Evolutionary conservation across 148 eudicot genomes (phyloP).

Genomic region (Drosera capensis): DNA sequence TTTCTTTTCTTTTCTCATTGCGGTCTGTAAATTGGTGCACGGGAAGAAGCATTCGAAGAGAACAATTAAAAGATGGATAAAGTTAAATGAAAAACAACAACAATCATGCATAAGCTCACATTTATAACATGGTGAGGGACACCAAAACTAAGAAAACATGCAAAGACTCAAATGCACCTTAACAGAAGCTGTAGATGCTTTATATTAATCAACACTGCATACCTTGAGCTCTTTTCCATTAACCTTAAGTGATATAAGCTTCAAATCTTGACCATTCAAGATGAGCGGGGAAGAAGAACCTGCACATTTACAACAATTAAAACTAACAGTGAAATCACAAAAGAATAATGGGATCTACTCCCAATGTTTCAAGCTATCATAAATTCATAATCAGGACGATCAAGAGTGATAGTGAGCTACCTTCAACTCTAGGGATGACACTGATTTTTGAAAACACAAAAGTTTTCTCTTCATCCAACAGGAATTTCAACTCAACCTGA

Average conservation of each 20-base stretch:
- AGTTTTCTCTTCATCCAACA: conserved; percentile 79
- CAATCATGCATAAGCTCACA: too few relatives aligned
- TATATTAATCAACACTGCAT: conserved; percentile 3
- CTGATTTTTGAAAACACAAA: conserved; percentile 58
- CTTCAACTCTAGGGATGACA: conserved; percentile 61
- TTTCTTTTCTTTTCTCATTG: too few relatives aligned
- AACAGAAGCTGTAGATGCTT: background rate
- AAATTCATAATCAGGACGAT: background rate
- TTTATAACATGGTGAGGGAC: too few relatives aligned
- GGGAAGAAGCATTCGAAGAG: too few relatives aligned
- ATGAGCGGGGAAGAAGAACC: conserved; percentile 58
- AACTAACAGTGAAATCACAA: too few relatives aligned
- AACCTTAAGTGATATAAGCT: conserved; percentile 58
- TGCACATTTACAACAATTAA: conserved; percentile 14
- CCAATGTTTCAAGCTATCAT: background rate
- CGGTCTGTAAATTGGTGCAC: too few relatives aligned
- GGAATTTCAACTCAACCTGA: conserved; percentile 82
- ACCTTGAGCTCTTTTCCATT: conserved; percentile 59
- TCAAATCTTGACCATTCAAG: conserved; percentile 71
- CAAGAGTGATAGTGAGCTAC: conserved; percentile 23
- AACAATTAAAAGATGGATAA: too few relatives aligned
- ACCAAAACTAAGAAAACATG: background rate
- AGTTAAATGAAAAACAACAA: too few relatives aligned
- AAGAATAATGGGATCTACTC: background rate
- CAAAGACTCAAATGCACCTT: background rate